These are phyloP conservation scores for Plasmodium gaboni DNA, from an alignment of 169 alveolate species.

Conservation along the genomic window DNA sequence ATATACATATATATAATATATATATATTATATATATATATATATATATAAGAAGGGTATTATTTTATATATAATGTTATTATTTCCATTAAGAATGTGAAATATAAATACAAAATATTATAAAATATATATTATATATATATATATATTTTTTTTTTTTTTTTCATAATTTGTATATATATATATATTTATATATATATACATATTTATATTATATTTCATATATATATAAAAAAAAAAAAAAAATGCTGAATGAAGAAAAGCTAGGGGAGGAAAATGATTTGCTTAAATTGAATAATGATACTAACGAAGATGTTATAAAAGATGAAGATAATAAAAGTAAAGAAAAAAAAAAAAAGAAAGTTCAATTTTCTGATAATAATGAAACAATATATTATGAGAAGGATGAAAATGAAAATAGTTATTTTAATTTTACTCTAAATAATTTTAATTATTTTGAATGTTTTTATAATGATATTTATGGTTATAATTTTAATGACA, in stretches of 20 bases:
- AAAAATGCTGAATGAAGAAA: slow-evolving; percentile 72
- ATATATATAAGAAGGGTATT: too few relatives aligned
- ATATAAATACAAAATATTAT: not conserved
- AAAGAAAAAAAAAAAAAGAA: slow-evolving; percentile 63
- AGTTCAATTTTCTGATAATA: slow-evolving; percentile 72
- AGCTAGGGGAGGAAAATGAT: slow-evolving; percentile 32
- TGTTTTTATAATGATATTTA: slow-evolving; percentile 63
- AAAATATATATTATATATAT: not conserved
- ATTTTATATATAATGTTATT: too few relatives aligned
- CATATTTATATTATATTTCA: too few relatives aligned
- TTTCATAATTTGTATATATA: not conserved
- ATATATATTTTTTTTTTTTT: not conserved
- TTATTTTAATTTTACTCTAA: slow-evolving; percentile 58
- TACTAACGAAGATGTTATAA: not conserved
- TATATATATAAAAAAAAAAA: not conserved
- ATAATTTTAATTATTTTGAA: slow-evolving; percentile 71
- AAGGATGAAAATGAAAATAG: slow-evolving; percentile 74
- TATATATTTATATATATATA: slow-evolving; percentile 2
- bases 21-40: too few relatives aligned
- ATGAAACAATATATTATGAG: slow-evolving; percentile 75
- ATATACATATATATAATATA: too few relatives aligned
- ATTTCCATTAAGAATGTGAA: too few relatives aligned
- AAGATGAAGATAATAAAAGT: not conserved
- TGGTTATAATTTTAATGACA: slow-evolving; percentile 35
- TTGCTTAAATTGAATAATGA: slow-evolving; percentile 41